phyloP scores from a whole-genome alignment of 208 protist species.

The Herpetomonas samuelpessoai region DNA sequence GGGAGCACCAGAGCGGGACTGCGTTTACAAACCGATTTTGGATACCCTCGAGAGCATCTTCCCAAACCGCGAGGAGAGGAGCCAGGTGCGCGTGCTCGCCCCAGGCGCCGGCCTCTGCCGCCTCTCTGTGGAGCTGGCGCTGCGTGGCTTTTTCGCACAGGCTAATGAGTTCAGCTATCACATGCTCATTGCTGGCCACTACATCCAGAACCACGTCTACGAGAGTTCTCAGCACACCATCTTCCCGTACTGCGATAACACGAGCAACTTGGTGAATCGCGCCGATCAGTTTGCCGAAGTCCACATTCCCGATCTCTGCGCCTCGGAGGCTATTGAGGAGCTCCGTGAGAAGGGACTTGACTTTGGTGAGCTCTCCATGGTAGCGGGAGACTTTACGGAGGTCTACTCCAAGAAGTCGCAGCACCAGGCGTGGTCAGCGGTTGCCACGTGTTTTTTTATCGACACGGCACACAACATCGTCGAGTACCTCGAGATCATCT shows the following conservation, averaged over 20 bases:
- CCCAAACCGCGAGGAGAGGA: slow-evolving; percentile 47
- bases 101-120: slow-evolving; percentile 92
- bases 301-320: slow-evolving; percentile 91
- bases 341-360: slow-evolving; percentile 40
- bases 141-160: slow-evolving; percentile 90
- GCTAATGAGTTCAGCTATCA: slow-evolving; percentile 98
- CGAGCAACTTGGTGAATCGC: slow-evolving; percentile 85
- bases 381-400: slow-evolving; percentile 96
- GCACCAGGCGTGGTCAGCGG: slow-evolving; percentile 83
- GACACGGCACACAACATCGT: slow-evolving; percentile 97
- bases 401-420: slow-evolving; percentile 91
- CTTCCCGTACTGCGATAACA: slow-evolving; percentile 93
- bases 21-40: slow-evolving; percentile 89
- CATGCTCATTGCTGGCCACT: slow-evolving; percentile 97
- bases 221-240: slow-evolving; percentile 79
- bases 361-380: slow-evolving; percentile 94
- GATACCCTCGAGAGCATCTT: slow-evolving; percentile 77
- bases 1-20: slow-evolving; percentile 87
- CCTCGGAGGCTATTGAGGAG: slow-evolving; percentile 70
- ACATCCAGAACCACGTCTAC: slow-evolving; percentile 94
- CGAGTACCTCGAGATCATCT: slow-evolving; percentile 94
- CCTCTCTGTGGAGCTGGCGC: slow-evolving; percentile 93
- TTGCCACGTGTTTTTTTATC: slow-evolving; percentile 97
- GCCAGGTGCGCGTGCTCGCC: slow-evolving; percentile 73
- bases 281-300: slow-evolving; percentile 90